Evolutionary conservation across 192 early-diverging fungal species (phyloP).

Genomic region (Backusella morwellensis): DNA sequence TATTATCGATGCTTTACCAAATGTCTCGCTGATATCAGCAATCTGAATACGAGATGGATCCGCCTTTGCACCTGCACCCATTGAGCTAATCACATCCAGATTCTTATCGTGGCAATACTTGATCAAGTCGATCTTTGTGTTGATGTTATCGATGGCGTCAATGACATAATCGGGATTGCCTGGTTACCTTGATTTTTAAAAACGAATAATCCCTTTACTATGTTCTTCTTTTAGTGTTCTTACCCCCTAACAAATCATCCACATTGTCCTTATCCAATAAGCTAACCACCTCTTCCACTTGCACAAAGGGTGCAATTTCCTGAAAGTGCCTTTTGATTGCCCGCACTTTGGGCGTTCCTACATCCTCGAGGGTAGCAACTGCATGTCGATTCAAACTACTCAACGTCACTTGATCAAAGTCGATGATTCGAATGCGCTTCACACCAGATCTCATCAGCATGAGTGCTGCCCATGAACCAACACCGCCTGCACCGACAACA

Average conservation of each 20-base stretch:
- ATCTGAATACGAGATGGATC: slow-evolving; percentile 97
- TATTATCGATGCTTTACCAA: slow-evolving; percentile 44
- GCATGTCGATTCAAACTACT: slow-evolving; percentile 94
- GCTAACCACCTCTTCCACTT: slow-evolving; percentile 75
- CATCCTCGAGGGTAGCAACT: slow-evolving; percentile 85
- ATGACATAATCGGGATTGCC: slow-evolving; percentile 69
- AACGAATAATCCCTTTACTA: slow-evolving; percentile 6
- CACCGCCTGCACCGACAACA: slow-evolving; percentile 95
- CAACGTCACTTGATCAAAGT: slow-evolving; percentile 97
- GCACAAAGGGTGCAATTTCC: slow-evolving; percentile 74
- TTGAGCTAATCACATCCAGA: slow-evolving; percentile 85
- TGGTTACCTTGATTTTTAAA: neutral
- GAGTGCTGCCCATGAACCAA: slow-evolving; percentile 86
- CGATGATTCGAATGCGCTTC: slow-evolving; percentile 82
- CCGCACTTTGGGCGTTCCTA: slow-evolving; percentile 84
- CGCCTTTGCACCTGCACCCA: slow-evolving; percentile 97
- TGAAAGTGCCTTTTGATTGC: slow-evolving; percentile 72
- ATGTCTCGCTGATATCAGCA: slow-evolving; percentile 91
- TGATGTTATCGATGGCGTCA: slow-evolving; percentile 96
- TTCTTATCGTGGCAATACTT: slow-evolving; percentile 78
- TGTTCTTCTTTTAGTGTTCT: slow-evolving; percentile 1
- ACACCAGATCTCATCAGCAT: slow-evolving; percentile 93
- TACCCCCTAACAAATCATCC: slow-evolving; percentile 64
- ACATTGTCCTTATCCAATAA: slow-evolving; percentile 75
- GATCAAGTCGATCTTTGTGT: slow-evolving; percentile 90